Percentiles rank a stretch among this genome's conserved stretches.
Conservation (phyloP, 176 grass and related monocot species). For the Eragrostis nindensis region DNA sequence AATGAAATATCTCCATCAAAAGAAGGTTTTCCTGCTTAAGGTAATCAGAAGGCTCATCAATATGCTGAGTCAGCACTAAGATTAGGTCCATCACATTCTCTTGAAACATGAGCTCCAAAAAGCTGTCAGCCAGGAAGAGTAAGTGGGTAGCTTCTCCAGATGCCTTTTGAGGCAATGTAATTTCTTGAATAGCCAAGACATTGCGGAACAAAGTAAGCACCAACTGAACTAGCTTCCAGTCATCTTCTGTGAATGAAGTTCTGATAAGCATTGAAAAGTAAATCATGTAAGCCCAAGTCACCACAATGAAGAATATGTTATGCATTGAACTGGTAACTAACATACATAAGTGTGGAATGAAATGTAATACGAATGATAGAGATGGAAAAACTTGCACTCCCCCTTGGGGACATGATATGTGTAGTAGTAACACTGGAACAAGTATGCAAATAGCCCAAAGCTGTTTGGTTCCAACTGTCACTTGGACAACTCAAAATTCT, state of each 20-base stretch:
- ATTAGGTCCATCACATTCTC: conserved; percentile 98
- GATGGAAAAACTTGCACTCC: conserved; percentile 21
- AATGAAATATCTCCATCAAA: conserved; percentile 89
- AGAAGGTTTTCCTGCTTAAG: conserved; percentile 87
- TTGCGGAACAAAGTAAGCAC: conserved; percentile 95
- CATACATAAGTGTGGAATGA: conserved; percentile 4
- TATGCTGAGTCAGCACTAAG: conserved; percentile 89
- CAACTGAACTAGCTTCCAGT: conserved; percentile 97
- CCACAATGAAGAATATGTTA: conserved; percentile 24
- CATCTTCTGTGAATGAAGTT: conserved; percentile 84
- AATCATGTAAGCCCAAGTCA: conserved; percentile 37
- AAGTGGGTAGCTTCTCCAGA: conserved; percentile 75
- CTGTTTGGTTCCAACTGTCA: conserved; percentile 13
- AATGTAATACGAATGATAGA: conserved; percentile 16
- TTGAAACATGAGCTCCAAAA: conserved; percentile 91
- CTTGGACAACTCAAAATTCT: not conserved
- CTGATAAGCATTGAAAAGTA: conserved; percentile 55
- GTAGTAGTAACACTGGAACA: not conserved
- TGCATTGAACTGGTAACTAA: conserved; percentile 23
- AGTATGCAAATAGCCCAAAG: conserved; percentile 2
- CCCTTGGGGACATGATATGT: not conserved
- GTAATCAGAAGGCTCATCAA: conserved; percentile 80
- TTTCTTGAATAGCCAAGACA: conserved; percentile 82
- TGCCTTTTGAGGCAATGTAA: conserved; percentile 86
- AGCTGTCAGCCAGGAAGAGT: conserved; percentile 68